Conservation (phyloP, 768 basidiomycete species). For the Pholiota conissans region DNA sequence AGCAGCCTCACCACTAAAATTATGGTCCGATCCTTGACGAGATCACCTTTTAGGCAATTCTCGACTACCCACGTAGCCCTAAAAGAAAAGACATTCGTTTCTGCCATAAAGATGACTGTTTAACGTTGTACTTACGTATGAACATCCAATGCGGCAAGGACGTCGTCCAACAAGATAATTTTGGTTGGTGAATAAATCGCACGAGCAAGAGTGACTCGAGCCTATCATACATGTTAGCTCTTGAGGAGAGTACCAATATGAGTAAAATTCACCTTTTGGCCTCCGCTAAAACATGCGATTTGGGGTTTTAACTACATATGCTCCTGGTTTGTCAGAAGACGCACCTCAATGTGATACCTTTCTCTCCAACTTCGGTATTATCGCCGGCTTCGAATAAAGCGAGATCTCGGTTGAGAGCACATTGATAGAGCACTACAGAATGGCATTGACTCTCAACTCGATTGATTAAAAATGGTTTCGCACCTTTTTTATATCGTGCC, state of each 20-base stretch:
- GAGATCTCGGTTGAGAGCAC: conserved; percentile 72
- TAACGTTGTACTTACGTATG: conserved; percentile 23
- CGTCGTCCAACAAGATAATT: conserved; percentile 72
- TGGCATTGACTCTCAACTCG: too few species aligned
- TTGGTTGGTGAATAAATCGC: conserved; percentile 53
- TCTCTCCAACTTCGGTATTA: conserved; percentile 69
- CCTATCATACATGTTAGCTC: too few species aligned
- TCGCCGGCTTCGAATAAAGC: conserved; percentile 68
- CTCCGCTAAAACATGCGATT: conserved; percentile 29
- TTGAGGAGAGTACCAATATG: conserved; percentile 26
- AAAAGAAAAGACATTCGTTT: neutral
- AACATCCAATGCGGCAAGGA: conserved; percentile 60
- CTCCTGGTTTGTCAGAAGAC: neutral
- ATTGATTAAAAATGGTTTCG: neutral
- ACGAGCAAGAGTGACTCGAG: conserved; percentile 44
- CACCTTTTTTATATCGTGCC: conserved; percentile 64
- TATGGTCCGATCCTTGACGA: conserved; percentile 73
- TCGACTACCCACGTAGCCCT: conserved; percentile 45
- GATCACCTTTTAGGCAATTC: conserved; percentile 73
- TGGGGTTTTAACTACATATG: neutral
- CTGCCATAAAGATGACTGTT: neutral
- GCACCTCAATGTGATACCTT: conserved; percentile 51
- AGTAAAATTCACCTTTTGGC: conserved; percentile 39
- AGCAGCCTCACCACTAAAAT: conserved; percentile 63
- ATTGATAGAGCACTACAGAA: conserved; percentile 56